Conservation (phyloP, 805 yeast genomes). For the Diddensiella santjacobensis region DNA sequence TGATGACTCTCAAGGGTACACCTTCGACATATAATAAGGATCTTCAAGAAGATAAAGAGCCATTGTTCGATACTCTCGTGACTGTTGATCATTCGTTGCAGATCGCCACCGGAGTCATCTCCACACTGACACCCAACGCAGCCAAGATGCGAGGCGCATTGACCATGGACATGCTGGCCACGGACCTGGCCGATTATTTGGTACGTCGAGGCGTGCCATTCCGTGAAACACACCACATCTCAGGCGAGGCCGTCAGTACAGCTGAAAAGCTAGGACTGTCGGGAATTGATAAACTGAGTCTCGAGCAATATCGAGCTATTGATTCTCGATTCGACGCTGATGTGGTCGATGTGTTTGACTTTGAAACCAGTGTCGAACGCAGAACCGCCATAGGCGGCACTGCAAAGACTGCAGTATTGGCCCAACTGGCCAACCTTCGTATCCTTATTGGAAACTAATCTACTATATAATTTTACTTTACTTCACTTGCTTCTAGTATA, state of each 20-base stretch:
- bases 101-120: slow-evolving; percentile 94
- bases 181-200: slow-evolving; percentile 95
- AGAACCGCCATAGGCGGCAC: slow-evolving; percentile 97
- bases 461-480: too few relatives aligned
- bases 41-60: slow-evolving; percentile 98
- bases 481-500: too few relatives aligned
- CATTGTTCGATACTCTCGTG: slow-evolving; percentile 84
- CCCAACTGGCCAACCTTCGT: slow-evolving; percentile 49
- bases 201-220: slow-evolving; percentile 98
- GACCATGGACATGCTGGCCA: slow-evolving; percentile 98
- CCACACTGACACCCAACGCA: slow-evolving; percentile 71
- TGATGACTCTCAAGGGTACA: slow-evolving; percentile 94
- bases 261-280: slow-evolving; percentile 76
- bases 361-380: slow-evolving; percentile 93
- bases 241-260: slow-evolving; percentile 92
- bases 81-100: slow-evolving; percentile 92
- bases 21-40: slow-evolving; percentile 98
- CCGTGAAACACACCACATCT: slow-evolving; percentile 98
- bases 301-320: slow-evolving; percentile 74
- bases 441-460: not conserved
- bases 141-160: slow-evolving; percentile 81
- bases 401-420: slow-evolving; percentile 80
- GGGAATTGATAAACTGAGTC: slow-evolving; percentile 81
- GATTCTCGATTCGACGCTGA: slow-evolving; percentile 79
- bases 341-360: slow-evolving; percentile 80